These are phyloP conservation scores for Pontederia crassipes DNA, from an alignment of 176 grass and related monocot species.

Conservation along the genomic window DNA sequence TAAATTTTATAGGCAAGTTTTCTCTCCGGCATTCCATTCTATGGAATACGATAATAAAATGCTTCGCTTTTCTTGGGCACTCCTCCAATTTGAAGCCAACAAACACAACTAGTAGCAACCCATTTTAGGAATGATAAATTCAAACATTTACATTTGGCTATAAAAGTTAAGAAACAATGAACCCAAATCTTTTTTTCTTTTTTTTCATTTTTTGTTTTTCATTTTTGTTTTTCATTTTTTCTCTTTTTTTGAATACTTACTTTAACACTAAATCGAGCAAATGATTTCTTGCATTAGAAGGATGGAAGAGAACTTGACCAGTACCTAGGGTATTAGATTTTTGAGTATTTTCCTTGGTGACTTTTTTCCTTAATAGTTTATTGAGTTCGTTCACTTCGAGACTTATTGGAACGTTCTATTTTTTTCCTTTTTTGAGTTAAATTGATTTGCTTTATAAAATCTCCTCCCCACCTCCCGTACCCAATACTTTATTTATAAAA, in stretches of 20 bases:
- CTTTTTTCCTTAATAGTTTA: too few species aligned
- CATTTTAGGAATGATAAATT: constrained; percentile 28
- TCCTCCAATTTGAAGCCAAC: constrained; percentile 92
- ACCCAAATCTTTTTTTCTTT: neutral
- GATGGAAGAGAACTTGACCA: constrained; percentile 83
- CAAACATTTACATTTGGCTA: neutral
- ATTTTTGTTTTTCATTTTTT: too few species aligned
- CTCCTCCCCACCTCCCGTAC: too few species aligned
- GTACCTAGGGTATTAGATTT: constrained; percentile 20
- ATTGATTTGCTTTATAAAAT: too few species aligned
- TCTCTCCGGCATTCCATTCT: constrained; percentile 75
- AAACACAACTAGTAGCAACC: constrained; percentile 84
- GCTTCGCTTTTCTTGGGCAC: constrained; percentile 59
- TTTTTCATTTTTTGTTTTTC: too few species aligned
- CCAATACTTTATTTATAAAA: too few species aligned
- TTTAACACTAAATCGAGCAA: constrained; percentile 81
- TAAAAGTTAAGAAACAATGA: neutral
- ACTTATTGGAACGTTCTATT: too few species aligned
- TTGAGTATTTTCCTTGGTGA: too few species aligned
- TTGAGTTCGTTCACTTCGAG: too few species aligned
- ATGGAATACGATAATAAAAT: constrained; percentile 77
- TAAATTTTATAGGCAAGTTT: constrained; percentile 51
- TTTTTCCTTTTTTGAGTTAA: too few species aligned
- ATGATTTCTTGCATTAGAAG: constrained; percentile 95
- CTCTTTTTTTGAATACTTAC: constrained; percentile 15